These are phyloP conservation scores for Phytophthora podocarpi DNA, from an alignment of 352 stramenopile genomes.

Conservation along the genomic window DNA sequence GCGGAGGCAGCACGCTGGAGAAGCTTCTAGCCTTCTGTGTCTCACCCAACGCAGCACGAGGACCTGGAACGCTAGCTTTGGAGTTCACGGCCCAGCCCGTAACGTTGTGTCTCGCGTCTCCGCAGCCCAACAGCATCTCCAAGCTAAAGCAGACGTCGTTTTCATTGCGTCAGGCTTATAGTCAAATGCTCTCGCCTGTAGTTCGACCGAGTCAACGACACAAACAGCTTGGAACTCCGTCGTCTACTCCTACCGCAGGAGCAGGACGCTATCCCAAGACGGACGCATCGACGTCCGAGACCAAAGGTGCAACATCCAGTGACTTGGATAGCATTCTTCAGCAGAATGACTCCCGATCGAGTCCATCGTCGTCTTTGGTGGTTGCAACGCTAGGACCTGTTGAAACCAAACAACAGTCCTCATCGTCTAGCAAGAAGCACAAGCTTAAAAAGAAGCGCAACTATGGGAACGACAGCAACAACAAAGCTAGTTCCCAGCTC, in stretches of 20 bases:
- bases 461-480: conserved; percentile 20
- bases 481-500: conserved; percentile 1
- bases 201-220: conserved; percentile 53
- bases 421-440: conserved; percentile 17
- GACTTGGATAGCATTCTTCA: no score
- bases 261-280: conserved; percentile 3
- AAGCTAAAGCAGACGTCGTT: conserved; percentile 40
- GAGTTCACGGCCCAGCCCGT: conserved; percentile 44
- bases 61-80: conserved; percentile 32
- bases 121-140: conserved; percentile 38
- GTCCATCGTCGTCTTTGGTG: conserved; percentile 14
- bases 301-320: not conserved
- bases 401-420: conserved; percentile 14
- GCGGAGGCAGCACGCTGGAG: conserved; percentile 45
- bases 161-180: conserved; percentile 56
- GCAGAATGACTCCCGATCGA: no score
- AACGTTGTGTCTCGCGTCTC: conserved; percentile 42
- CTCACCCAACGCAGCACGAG: conserved; percentile 22
- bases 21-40: conserved; percentile 60
- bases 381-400: conserved; percentile 11
- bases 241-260: conserved; percentile 10
- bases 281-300: not conserved
- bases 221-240: not conserved
- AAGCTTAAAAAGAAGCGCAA: conserved; percentile 33
- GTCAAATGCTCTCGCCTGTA: conserved; percentile 58